Base-by-base conservation (phyloP, 1,284 basidiomycete genomes). In the Apiotrichum porosum region DNA sequence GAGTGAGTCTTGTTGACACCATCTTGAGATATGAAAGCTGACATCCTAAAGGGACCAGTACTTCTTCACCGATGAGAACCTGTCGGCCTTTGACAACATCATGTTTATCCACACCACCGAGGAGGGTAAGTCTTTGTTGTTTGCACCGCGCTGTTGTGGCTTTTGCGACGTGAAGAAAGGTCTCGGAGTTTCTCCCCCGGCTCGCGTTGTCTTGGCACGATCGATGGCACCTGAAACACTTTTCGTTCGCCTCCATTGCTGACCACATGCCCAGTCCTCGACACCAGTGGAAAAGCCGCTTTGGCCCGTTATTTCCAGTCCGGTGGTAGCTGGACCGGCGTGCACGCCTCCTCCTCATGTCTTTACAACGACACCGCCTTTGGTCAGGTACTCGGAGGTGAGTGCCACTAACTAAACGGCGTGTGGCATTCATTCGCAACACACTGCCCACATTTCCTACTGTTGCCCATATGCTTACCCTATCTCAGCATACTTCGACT, bases 281-380 rank as follows among this genome's bases (percentile, higher is more conserved):
- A 84, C 60, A 75, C 76, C 9, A 55, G 67, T 14, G 82, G 82
- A 4, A 79, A 84, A 60, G 69, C 73, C 1, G 84, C 83, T 2
- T 77, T 88, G 33, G 79, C 81, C 52, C 76, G 71, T 10, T 88
- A 83, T 65, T 71, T 88, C 30, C 76, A 85, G 62, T 68, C 77
- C 1, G 71, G 70, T 37, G 72, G 72, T 3, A 59, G 53, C 1
- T 69, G 62, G 37, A 57, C 60, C 1, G 71, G 65, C 17, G 65
- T 72, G 9, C 72, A 74, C 71, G 81, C 83, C 28, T 82, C 85
- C 2, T 81, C 83, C 1, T 85, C 83, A 44, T 81, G 80, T 40
- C 72, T 88, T 13, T 77, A 79, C 46, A 83, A 83, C 57, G 80
- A 81, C 3, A 79, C 80, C 0, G 86, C 82, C 66, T 87, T 81